Percentiles rank a stretch among this genome's conserved stretches.
These are phyloP conservation scores for Xylaria telfairii DNA, from an alignment of 495 filamentous ascomycete genomes.

Conservation along the genomic window DNA sequence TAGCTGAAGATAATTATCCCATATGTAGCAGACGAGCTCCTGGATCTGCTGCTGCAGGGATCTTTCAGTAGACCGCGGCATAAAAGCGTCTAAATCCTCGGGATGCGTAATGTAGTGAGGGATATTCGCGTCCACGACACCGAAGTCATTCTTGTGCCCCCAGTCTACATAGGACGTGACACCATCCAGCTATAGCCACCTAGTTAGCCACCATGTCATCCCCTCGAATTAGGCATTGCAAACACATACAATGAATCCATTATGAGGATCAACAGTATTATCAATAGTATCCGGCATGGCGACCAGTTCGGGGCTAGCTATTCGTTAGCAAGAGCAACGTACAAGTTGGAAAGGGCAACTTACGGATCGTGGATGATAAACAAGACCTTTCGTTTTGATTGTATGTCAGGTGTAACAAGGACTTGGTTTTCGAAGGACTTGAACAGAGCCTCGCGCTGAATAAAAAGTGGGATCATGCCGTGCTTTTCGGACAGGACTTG, in stretches of 20 bases:
- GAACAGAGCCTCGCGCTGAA: constrained; percentile 72
- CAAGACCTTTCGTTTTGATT: constrained; percentile 58
- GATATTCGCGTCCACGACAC: constrained; percentile 87
- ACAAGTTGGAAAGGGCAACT: constrained; percentile 40
- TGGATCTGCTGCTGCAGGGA: constrained; percentile 62
- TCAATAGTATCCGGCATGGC: constrained; percentile 70
- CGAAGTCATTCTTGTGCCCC: constrained; percentile 74
- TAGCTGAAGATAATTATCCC: constrained; percentile 97
- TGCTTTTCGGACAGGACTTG: constrained; percentile 70
- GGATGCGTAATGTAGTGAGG: constrained; percentile 69
- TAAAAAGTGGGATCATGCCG: constrained; percentile 74
- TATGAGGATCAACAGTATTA: constrained; percentile 78
- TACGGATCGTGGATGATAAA: constrained; percentile 85
- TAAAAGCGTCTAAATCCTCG: constrained; percentile 50
- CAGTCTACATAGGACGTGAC: constrained; percentile 81
- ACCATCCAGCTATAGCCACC: constrained; percentile 68
- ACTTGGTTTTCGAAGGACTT: constrained; percentile 89
- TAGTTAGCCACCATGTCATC: constrained; percentile 12
- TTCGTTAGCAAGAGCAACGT: constrained; percentile 32
- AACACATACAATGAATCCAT: constrained; percentile 80
- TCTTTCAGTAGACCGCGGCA: constrained; percentile 40
- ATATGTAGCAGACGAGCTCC: constrained; percentile 84
- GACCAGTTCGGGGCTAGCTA: constrained; percentile 69
- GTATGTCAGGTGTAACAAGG: constrained; percentile 67
- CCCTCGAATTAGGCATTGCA: background rate